Base-by-base conservation (phyloP, 225 moss, liverwort and hornwort genomes). In the Antitrichia curtipendula region DNA sequence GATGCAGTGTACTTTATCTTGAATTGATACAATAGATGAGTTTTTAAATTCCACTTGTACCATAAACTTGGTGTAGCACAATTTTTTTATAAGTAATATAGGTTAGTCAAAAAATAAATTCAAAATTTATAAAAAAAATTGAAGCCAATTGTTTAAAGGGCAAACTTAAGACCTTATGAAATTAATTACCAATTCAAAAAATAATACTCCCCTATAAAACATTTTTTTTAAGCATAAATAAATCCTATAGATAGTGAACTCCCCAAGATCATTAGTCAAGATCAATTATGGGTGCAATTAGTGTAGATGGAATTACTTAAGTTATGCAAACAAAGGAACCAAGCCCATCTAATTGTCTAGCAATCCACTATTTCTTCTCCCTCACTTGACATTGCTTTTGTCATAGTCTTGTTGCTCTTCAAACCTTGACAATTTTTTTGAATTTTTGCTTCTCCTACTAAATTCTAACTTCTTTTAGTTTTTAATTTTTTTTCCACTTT, bases 171-270 rank as follows among this genome's bases (percentile, higher is more conserved):
- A 27, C 1, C 2, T 38, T 7, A 4, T 27, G 1, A n/a, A 78
- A 57, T 64, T 36, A 36, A n/a, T 56, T 16, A 56, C 16, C 27
- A 57, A 78, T 18, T 57, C 2, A 12, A 27, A 40, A 40, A 57
- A 18, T 32, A 32, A 28, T 27, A 28, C 1, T 38, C 5, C 0
- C 1, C 6, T 0, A 7, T 17, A 7, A 56, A 78, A 56, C 1
- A 24, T 4, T 7, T 2, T 1, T 34, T 24, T 9, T 24, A 15
- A 76, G 2, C 6, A 24, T 24, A 0, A 17, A 0, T 17, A 38
- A 7, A 38, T 38, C 0, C 10, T 0, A 54, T 54, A 1, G 3
- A 16, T n/a, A n/a, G 6, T 53, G 3, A 36, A 23, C 3, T 36
- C 1, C 2, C 6, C 0, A 7, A 53, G 15, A 77, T 4, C 11